phyloP scores from a whole-genome alignment of 2,329 filamentous ascomycete genomes.

The Fusarium marasasianum region DNA sequence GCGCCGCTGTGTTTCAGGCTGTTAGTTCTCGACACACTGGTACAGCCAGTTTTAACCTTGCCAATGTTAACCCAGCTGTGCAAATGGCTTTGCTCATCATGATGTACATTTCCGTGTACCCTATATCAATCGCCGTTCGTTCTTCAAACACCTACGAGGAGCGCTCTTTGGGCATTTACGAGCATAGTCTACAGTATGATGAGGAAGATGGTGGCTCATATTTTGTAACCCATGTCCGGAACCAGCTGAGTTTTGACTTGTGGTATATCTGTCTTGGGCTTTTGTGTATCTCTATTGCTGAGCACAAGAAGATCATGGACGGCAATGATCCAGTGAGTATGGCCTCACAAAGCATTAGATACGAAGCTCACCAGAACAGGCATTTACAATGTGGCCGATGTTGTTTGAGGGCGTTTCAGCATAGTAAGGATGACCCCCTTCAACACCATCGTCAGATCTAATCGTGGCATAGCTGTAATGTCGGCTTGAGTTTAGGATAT shows the following conservation, averaged over 20 bases:
- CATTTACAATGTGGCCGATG: conserved; percentile 45
- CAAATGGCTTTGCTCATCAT: conserved; percentile 69
- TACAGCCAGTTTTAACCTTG: conserved; percentile 61
- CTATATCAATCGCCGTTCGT: conserved; percentile 69
- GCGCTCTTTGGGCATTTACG: conserved; percentile 67
- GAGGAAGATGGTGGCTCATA: conserved; percentile 45
- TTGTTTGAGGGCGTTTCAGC: conserved; percentile 49
- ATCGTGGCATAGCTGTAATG: conserved; percentile 45
- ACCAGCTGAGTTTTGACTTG: conserved; percentile 53
- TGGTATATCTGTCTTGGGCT: conserved; percentile 54
- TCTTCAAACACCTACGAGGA: conserved; percentile 71
- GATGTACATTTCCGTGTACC: conserved; percentile 73
- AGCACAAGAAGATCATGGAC: conserved; percentile 42
- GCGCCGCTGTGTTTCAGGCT: conserved; percentile 69
- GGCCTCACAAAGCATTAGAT: fast-evolving
- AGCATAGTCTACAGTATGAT: conserved; percentile 35
- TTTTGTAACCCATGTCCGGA: conserved; percentile 48
- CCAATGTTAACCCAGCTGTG: conserved; percentile 61
- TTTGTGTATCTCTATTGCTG: conserved; percentile 49
- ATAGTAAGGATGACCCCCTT: conserved; percentile 40
- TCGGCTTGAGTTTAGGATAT: conserved; percentile 49
- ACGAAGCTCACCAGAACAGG: conserved; percentile 19
- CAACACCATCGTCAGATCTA: neutral
- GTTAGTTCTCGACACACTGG: conserved; percentile 57
- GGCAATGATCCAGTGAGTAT: conserved; percentile 37